Conservation (phyloP, 345 rosid genomes). For the Gossypium sturtianum region DNA sequence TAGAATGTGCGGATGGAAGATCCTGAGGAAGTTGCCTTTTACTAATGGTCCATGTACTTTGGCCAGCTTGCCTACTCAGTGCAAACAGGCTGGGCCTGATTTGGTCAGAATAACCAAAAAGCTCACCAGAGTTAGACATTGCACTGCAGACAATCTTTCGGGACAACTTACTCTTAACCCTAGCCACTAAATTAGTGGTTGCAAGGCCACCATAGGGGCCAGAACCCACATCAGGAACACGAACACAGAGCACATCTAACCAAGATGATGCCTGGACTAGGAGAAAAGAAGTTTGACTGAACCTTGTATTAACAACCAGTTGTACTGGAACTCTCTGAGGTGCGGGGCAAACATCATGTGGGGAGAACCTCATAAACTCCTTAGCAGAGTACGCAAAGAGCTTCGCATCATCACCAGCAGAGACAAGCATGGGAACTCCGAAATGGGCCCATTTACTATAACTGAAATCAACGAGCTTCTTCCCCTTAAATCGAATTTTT, state of each 20-base stretch:
- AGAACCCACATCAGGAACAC: conserved; percentile 27
- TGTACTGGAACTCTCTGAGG: conserved; percentile 86
- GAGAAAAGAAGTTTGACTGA: conserved; percentile 57
- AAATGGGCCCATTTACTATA: conserved; percentile 81
- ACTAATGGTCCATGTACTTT: conserved; percentile 48
- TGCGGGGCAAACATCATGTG: conserved; percentile 94
- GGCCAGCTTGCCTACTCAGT: conserved; percentile 42
- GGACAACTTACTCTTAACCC: conserved; percentile 64
- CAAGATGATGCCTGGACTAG: conserved; percentile 62
- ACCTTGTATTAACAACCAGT: conserved; percentile 49
- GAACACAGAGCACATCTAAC: conserved; percentile 66
- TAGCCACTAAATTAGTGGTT: conserved; percentile 54
- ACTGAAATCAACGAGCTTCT: conserved; percentile 58
- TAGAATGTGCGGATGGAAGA: conserved; percentile 70
- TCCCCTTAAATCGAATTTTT: conserved; percentile 31
- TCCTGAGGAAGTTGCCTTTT: conserved; percentile 63
- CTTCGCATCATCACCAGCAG: conserved; percentile 95
- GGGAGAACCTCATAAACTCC: conserved; percentile 87
- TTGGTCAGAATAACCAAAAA: conserved; percentile 83
- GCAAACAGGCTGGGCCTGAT: conserved; percentile 58
- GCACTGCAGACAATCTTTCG: conserved; percentile 79
- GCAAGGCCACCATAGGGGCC: conserved; percentile 49
- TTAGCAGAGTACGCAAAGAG: conserved; percentile 81
- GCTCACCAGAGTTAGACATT: conserved; percentile 63
- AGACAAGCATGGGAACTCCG: conserved; percentile 94